phyloP scores from a whole-genome alignment of 2,329 filamentous ascomycete genomes.

The Chaetomium sp. region DNA sequence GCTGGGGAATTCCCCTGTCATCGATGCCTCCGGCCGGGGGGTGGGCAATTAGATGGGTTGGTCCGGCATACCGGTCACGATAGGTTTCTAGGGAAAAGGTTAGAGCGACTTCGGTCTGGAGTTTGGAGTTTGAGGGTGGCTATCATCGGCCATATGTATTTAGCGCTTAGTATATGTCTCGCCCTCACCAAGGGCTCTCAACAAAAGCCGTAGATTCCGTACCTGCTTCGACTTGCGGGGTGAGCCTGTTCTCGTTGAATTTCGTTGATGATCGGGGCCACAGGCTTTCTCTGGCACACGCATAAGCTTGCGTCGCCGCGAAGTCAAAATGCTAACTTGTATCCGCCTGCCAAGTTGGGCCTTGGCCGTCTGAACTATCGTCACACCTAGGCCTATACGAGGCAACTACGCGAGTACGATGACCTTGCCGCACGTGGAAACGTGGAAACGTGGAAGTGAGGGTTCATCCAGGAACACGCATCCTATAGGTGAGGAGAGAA shows the following conservation, averaged over 20 bases:
- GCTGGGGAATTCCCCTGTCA: background rate
- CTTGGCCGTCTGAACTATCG: background rate
- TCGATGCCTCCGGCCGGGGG: slow-evolving; percentile 14
- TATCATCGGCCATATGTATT: slow-evolving; percentile 6
- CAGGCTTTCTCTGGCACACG: too few relatives aligned
- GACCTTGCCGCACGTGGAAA: background rate
- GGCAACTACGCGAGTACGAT: background rate
- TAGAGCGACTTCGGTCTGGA: slow-evolving; percentile 1
- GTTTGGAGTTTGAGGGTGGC: background rate
- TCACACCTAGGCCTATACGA: background rate
- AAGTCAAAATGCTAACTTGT: background rate
- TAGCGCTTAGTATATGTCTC: background rate
- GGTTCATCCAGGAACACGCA: background rate
- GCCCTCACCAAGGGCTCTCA: background rate
- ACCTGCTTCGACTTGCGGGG: too few relatives aligned
- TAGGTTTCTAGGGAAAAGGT: background rate
- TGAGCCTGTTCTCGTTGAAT: background rate
- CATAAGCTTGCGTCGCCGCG: too few relatives aligned
- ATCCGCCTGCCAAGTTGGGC: background rate
- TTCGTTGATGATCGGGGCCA: background rate
- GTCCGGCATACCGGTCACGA: background rate
- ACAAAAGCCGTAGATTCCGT: background rate
- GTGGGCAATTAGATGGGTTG: slow-evolving; percentile 15
- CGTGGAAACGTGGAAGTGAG: background rate
- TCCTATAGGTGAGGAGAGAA: background rate